These are phyloP conservation scores for Achaetomium macrosporum DNA, from an alignment of 2,329 filamentous ascomycete species.

Conservation along the genomic window DNA sequence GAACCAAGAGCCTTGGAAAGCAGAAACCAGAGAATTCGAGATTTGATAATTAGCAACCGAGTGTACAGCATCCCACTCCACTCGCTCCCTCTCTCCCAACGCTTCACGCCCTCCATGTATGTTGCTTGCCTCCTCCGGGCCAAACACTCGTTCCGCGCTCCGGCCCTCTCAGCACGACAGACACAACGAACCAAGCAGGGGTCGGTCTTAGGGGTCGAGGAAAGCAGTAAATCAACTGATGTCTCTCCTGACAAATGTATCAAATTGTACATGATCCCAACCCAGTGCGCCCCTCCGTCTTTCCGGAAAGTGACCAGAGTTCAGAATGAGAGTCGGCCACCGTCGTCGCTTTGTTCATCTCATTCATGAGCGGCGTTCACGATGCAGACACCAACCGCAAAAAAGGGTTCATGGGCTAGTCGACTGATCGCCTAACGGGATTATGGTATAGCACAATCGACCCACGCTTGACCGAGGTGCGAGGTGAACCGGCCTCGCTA, in stretches of 20 bases:
- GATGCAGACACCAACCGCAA: slow-evolving; percentile 25
- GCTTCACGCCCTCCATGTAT: background rate
- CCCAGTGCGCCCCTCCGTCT: slow-evolving; percentile 30
- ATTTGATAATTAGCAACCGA: too few relatives aligned
- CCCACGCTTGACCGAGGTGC: slow-evolving; percentile 34
- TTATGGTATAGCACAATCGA: slow-evolving; percentile 55
- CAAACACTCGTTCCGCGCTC: background rate
- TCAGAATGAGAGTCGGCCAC: slow-evolving; percentile 26
- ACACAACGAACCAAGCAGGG: slow-evolving; percentile 15
- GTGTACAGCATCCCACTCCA: background rate
- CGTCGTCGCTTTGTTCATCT: slow-evolving; percentile 16
- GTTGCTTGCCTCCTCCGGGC: background rate
- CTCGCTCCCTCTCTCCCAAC: background rate
- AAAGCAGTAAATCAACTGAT: slow-evolving; percentile 23
- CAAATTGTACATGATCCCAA: slow-evolving; percentile 34
- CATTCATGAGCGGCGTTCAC: slow-evolving; percentile 20
- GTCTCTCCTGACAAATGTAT: slow-evolving; percentile 27
- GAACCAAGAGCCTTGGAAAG: too few relatives aligned
- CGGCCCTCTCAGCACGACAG: slow-evolving; percentile 6
- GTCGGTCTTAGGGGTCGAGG: slow-evolving; percentile 10
- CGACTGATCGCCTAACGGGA: slow-evolving; percentile 51
- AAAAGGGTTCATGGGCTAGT: slow-evolving; percentile 45
- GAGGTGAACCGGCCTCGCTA: slow-evolving; percentile 33
- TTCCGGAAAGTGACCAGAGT: slow-evolving; percentile 30
- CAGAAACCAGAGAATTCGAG: too few relatives aligned